Base-by-base conservation (phyloP, 805 yeast genomes). In the Lachancea dasiensis region DNA sequence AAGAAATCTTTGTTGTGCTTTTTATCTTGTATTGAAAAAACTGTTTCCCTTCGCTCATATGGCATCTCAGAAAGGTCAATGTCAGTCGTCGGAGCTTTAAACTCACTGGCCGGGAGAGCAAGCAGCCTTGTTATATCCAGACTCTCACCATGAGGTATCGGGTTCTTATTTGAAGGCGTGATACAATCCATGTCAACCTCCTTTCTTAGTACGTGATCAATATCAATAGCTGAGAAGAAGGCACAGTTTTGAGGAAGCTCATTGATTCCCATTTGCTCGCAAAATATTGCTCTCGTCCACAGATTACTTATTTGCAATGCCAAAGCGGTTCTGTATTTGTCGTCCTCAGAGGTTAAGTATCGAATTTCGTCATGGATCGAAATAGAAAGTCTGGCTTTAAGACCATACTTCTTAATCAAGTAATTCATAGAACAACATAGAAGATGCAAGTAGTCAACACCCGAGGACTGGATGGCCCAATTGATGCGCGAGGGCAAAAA, bases 381-480 rank as follows among this genome's bases (percentile, higher is more conserved):
- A 8, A 92, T 68, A 46, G 81, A 67, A 39, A 92, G 67, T 36
- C 99, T 64, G 0, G 95, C 95, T 24, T 81, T 73, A 8, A 94
- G 65, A 3, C 65, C 53, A 59, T 77, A 90, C 44, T 69, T 72
- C 27, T 75, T 69, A 27, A 75, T 67, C 49, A 92, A 67, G 51
- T 87, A 86, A 41, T 86, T 84, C 97, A 94, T 89, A 0, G 95
- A 76, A 4, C 86, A 75, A 34, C 90, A 70, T 43, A 92, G 59
- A 27, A 92, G 58, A 57, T 92, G 99, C 36, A 92, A 67, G 54
- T 94, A 92, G 58, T 92, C 98, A 14, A 94, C 99, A 25, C 98
- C 99, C 1, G 96, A 86, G 16, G 96, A 86, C 59, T 92, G 99
- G 55, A 92, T 92, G 0, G 96, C 86, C 99, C 99, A 92, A 54